These are phyloP conservation scores for Candida alai DNA, from an alignment of 805 yeast genomes.

Conservation along the genomic window DNA sequence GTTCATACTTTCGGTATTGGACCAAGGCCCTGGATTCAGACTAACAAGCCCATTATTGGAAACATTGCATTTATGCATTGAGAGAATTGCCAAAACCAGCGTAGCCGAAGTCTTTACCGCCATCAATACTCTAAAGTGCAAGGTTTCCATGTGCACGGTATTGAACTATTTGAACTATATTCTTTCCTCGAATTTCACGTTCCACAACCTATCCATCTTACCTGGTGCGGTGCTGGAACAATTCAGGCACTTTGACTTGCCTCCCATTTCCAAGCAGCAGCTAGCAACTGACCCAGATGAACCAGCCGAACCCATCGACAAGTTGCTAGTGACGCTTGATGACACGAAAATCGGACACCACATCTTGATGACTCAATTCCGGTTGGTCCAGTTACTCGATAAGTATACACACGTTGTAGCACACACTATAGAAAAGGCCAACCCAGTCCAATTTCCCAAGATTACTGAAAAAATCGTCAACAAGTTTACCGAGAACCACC, in stretches of 20 bases:
- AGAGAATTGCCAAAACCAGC: slow-evolving; percentile 3
- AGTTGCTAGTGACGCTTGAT: slow-evolving; percentile 9
- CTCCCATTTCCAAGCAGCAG: slow-evolving; percentile 30
- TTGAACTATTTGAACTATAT: slow-evolving; percentile 17
- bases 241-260: slow-evolving; percentile 17
- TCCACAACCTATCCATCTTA: slow-evolving; percentile 8
- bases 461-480: slow-evolving; percentile 12
- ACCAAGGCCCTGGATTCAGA: slow-evolving; percentile 14
- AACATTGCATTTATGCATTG: slow-evolving; percentile 2
- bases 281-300: slow-evolving; percentile 4
- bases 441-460: slow-evolving; percentile 5
- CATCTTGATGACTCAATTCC: slow-evolving; percentile 6
- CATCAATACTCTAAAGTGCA: slow-evolving; percentile 19
- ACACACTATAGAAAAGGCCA: slow-evolving; percentile 9
- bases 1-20: slow-evolving; percentile 20
- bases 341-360: slow-evolving; percentile 3
- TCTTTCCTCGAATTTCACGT: slow-evolving; percentile 13
- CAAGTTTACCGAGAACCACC: slow-evolving; percentile 13
- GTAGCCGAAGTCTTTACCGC: slow-evolving; percentile 14
- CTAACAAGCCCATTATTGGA: slow-evolving; percentile 1
- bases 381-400: slow-evolving; percentile 1
- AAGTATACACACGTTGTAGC: slow-evolving; percentile 14
- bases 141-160: slow-evolving; percentile 17
- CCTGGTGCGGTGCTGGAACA: slow-evolving; percentile 13
- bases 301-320: neutral